Conservation (phyloP, 805 yeast genomes). For the Lipomyces anomalus region DNA sequence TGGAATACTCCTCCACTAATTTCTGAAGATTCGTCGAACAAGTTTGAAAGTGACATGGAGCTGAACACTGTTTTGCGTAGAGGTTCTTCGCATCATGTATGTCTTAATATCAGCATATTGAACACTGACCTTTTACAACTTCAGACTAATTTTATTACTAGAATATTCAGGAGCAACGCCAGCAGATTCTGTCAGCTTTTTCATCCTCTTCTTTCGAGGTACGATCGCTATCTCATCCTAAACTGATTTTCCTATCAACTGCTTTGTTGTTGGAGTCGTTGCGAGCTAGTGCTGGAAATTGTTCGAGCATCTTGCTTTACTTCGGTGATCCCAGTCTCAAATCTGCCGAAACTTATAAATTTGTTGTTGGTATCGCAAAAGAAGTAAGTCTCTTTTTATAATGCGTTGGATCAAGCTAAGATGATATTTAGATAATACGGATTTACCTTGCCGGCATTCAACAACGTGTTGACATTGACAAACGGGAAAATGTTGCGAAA, state of each 20-base stretch:
- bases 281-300: slow-evolving; percentile 73
- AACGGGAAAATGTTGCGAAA: slow-evolving; percentile 53
- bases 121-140: no score
- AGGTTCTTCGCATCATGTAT: slow-evolving; percentile 78
- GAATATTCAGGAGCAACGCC: slow-evolving; percentile 72
- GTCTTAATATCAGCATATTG: no score
- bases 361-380: slow-evolving; percentile 59
- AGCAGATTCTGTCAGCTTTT: slow-evolving; percentile 40
- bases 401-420: slow-evolving; percentile 7
- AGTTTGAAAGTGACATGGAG: slow-evolving; percentile 87
- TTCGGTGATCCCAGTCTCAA: slow-evolving; percentile 80
- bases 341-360: slow-evolving; percentile 61
- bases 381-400: slow-evolving; percentile 54
- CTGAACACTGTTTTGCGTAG: slow-evolving; percentile 84
- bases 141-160: no score
- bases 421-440: slow-evolving; percentile 43
- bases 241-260: slow-evolving; percentile 82
- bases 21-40: slow-evolving; percentile 68
- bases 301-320: slow-evolving; percentile 70
- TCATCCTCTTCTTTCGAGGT: slow-evolving; percentile 46
- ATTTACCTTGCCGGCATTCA: slow-evolving; percentile 52
- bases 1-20: slow-evolving; percentile 83
- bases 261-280: slow-evolving; percentile 71
- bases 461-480: no score
- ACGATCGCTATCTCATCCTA: slow-evolving; percentile 59